Evolutionary conservation across 345 rosid genomes (phyloP), one percentile per base, ranked within the genome.

Genomic region (Camelina laxa): DNA sequence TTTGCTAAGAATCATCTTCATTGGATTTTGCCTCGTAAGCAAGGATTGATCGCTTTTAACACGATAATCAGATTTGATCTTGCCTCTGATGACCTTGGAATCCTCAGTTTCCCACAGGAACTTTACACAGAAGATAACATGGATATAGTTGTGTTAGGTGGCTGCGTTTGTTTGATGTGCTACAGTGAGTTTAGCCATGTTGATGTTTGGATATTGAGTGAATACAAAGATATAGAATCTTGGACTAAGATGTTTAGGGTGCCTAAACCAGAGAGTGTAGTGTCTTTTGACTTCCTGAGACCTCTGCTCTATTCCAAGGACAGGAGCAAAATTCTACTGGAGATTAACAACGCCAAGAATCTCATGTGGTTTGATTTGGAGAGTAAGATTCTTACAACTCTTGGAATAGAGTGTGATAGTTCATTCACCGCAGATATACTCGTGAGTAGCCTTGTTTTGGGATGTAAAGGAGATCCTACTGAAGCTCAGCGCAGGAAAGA

Each of bases 181-280:
- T 73, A 74, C 79, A 15, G 56, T 30, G 60, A 1, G 4, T 21
- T 65, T 2, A 69, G 44, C 17, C 36, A 30, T 49, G 76, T 78
- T 20, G 87, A 86, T 80, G 35, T 88, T 15, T 86, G 92, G 92
- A 16, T 82, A 11, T 72, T 75, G 88, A 75, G 51, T 63, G 87
- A 84, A 38, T 80, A 86, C 45, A 73, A 78, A 2, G 55, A 50
- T 31, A 54, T 54, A 16, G 74, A 69, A 53, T 79, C 86, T 14
- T 88, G 92, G 92, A 73, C 20, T 58, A 84, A 70, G 69, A 12
- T 79, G 53, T 74, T 85, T 42, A 71, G 75, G 0, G 20, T 86
- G 41, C 42, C 41, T 2, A 67, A 60, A 5, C 55, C 63, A 2
- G 63, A 77, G 51, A 50, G 49, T 7, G 30, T 69, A 1, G 72